Percentiles rank a stretch among this genome's conserved stretches.
These are phyloP conservation scores for Plenodomus lindquistii DNA, from an alignment of 2,329 filamentous ascomycete genomes.

Conservation along the genomic window DNA sequence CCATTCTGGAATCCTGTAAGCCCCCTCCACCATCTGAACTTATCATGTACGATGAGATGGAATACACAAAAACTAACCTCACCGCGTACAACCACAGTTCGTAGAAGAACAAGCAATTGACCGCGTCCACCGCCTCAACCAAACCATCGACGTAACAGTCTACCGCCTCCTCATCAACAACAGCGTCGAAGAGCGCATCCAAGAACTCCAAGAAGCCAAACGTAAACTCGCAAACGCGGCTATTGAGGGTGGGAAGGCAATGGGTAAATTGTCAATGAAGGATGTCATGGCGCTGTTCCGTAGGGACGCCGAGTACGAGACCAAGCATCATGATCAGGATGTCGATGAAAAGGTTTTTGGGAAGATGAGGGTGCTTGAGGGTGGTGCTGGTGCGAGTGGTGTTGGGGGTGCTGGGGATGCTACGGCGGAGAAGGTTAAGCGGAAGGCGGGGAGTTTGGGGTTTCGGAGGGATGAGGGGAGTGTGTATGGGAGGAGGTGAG, in stretches of 20 bases:
- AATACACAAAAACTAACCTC: neutral
- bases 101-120: constrained; percentile 99
- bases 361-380: constrained; percentile 35
- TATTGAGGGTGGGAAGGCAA: constrained; percentile 79
- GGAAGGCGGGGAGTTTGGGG: constrained; percentile 37
- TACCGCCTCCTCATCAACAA: constrained; percentile 89
- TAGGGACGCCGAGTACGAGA: constrained; percentile 63
- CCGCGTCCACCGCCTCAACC: constrained; percentile 95
- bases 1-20: constrained; percentile 96
- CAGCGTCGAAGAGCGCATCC: constrained; percentile 90
- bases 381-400: neutral
- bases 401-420: neutral
- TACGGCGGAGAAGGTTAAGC: constrained; percentile 20
- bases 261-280: constrained; percentile 84
- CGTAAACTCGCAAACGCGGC: constrained; percentile 87
- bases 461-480: constrained; percentile 42
- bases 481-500: constrained; percentile 48
- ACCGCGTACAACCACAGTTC: constrained; percentile 68
- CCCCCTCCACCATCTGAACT: constrained; percentile 13
- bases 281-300: constrained; percentile 92
- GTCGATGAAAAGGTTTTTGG: constrained; percentile 47
- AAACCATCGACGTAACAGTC: constrained; percentile 90
- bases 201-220: constrained; percentile 94
- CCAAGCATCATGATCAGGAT: constrained; percentile 37
- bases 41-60: neutral